phyloP scores from a whole-genome alignment of 371 early-diverging fungal genomes.

The Mucor mucedo region DNA sequence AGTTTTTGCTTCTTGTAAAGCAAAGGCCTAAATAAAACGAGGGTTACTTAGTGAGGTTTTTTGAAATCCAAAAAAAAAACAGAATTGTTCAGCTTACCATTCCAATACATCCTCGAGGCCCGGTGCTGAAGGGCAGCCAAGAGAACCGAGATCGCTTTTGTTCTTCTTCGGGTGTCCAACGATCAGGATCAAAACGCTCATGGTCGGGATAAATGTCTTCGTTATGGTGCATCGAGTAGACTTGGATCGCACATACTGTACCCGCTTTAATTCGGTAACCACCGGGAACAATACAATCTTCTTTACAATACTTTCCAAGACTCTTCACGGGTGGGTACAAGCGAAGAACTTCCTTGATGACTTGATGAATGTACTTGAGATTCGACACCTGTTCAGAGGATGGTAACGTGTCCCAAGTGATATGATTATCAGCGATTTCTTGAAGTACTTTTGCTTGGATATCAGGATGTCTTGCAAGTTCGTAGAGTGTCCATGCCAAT shows the following conservation, averaged over 20 bases:
- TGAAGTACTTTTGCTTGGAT: constrained; percentile 45
- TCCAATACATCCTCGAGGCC: constrained; percentile 53
- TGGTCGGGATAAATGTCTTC: constrained; percentile 51
- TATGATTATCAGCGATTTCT: constrained; percentile 55
- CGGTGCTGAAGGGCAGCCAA: constrained; percentile 61
- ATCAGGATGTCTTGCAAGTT: constrained; percentile 46
- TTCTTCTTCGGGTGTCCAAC: constrained; percentile 57
- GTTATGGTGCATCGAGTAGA: constrained; percentile 48
- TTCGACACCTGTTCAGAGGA: constrained; percentile 48
- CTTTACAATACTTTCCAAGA: constrained; percentile 47
- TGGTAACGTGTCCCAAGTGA: constrained; percentile 39
- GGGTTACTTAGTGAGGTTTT: not conserved
- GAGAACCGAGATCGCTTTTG: constrained; percentile 51
- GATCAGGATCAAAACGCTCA: constrained; percentile 57
- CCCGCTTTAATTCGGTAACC: constrained; percentile 39
- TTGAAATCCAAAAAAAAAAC: too few relatives aligned
- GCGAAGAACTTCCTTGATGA: constrained; percentile 61
- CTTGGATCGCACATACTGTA: constrained; percentile 19
- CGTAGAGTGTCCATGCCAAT: constrained; percentile 51
- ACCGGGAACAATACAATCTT: constrained; percentile 55
- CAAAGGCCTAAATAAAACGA: constrained; percentile 31
- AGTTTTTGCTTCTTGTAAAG: constrained; percentile 60
- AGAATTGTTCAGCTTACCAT: constrained; percentile 23
- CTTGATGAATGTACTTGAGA: constrained; percentile 43
- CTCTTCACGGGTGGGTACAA: constrained; percentile 53